A percentile compares a stretch with the other conserved stretches of the same genome.
Conservation (phyloP, 805 yeast genomes). For the Wickerhamiella azyma region DNA sequence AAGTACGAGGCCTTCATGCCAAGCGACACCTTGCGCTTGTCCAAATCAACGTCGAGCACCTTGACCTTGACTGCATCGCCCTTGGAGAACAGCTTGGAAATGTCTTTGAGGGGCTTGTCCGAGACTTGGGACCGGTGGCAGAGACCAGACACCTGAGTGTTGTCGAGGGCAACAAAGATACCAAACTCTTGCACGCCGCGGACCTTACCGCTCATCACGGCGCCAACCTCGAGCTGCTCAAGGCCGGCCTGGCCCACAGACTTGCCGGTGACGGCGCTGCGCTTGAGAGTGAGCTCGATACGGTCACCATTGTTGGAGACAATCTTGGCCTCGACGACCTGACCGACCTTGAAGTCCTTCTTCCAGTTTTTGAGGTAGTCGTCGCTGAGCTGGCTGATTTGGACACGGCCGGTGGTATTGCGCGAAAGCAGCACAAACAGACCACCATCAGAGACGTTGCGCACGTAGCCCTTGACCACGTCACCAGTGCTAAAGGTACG, state of each 20-base stretch:
- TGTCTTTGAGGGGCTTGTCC: constrained; percentile 40
- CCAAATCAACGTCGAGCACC: constrained; percentile 46
- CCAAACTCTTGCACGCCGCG: constrained; percentile 76
- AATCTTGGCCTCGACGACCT: constrained; percentile 63
- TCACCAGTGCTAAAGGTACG: constrained; percentile 47
- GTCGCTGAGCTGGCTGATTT: constrained; percentile 71
- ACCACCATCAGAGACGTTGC: constrained; percentile 58
- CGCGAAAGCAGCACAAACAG: constrained; percentile 66
- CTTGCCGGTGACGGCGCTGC: constrained; percentile 64
- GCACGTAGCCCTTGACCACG: constrained; percentile 69
- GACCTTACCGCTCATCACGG: constrained; percentile 63
- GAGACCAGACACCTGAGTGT: constrained; percentile 68
- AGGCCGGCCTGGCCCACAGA: constrained; percentile 27
- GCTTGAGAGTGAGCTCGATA: constrained; percentile 66
- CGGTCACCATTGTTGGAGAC: constrained; percentile 45
- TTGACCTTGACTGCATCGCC: constrained; percentile 88
- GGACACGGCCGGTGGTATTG: constrained; percentile 60
- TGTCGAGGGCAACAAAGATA: constrained; percentile 72
- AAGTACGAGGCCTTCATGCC: constrained; percentile 95
- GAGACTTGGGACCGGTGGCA: constrained; percentile 80
- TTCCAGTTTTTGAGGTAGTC: constrained; percentile 79
- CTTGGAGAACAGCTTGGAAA: constrained; percentile 56
- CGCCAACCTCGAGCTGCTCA: constrained; percentile 56
- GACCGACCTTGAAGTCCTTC: constrained; percentile 53
- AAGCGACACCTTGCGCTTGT: constrained; percentile 63